phyloP scores from a whole-genome alignment of 495 filamentous ascomycete species.

The Annulohypoxylon stygium region DNA sequence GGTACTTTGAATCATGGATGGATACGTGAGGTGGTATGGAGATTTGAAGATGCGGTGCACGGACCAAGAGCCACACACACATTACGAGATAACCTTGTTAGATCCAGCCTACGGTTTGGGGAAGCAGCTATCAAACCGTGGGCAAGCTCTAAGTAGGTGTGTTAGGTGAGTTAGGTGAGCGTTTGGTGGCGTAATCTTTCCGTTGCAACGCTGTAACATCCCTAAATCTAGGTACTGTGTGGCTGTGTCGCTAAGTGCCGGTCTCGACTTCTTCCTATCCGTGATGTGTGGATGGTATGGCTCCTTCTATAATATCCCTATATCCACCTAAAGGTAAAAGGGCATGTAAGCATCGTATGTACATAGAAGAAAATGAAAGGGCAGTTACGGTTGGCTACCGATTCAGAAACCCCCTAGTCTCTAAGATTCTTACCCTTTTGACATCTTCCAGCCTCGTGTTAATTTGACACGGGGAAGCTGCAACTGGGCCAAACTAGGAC shows the following conservation, averaged over 20 bases:
- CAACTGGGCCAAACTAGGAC: conserved; percentile 24
- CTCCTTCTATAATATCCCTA: background rate
- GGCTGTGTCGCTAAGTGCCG: conserved; percentile 22
- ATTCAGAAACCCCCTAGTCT: background rate
- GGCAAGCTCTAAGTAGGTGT: conserved; percentile 2
- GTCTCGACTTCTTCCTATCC: conserved; percentile 9
- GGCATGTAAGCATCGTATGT: background rate
- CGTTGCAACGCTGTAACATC: background rate
- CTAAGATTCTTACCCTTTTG: conserved; percentile 18
- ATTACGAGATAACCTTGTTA: conserved; percentile 8
- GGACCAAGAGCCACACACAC: conserved; percentile 26
- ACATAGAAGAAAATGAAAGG: background rate
- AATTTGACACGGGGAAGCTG: conserved; percentile 40
- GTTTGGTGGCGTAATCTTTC: conserved; percentile 19
- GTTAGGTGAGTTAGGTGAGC: background rate
- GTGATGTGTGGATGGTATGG: background rate
- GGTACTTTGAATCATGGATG: conserved; percentile 28
- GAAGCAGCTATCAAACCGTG: background rate
- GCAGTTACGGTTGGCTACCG: conserved; percentile 26
- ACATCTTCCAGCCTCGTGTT: conserved; percentile 47
- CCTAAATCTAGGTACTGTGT: background rate
- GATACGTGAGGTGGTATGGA: conserved; percentile 24
- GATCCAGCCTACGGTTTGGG: conserved; percentile 3
- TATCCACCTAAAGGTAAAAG: background rate
- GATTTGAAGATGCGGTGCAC: conserved; percentile 19